Percentiles rank a stretch among this genome's conserved stretches.
phyloP scores from a whole-genome alignment of 2,329 filamentous ascomycete species.

The Dothistroma septosporum region DNA sequence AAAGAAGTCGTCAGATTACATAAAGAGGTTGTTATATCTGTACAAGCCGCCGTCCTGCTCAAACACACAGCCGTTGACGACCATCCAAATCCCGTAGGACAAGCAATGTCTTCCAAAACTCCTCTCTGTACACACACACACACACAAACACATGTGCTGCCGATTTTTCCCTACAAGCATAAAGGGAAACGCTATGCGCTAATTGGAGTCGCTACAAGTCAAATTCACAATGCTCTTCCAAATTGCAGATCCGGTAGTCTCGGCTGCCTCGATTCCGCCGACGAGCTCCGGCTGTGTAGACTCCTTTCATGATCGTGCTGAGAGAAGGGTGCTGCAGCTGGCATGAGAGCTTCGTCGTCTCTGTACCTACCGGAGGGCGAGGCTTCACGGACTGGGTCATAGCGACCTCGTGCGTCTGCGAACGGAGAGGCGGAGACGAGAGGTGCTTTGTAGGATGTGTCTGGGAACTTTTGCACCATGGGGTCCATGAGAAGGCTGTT shows the following conservation, averaged over 20 bases:
- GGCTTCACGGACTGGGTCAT: constrained; percentile 33
- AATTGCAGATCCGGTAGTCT: constrained; percentile 30
- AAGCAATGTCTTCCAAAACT: neutral
- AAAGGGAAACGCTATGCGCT: neutral
- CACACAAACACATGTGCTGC: no score
- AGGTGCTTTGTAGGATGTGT: constrained; percentile 30
- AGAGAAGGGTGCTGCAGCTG: constrained; percentile 25
- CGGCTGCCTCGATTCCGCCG: constrained; percentile 22
- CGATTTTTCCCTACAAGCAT: neutral
- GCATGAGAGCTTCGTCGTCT: constrained; percentile 30
- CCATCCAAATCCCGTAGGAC: neutral
- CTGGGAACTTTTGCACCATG: constrained; percentile 29
- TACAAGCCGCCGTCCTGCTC: neutral
- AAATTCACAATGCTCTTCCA: constrained; percentile 14
- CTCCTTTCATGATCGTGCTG: constrained; percentile 8
- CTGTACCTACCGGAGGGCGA: constrained; percentile 9
- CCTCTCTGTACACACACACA: neutral
- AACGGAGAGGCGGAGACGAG: constrained; percentile 30
- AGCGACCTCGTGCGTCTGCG: constrained; percentile 30
- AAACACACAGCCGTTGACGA: neutral
- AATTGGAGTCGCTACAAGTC: neutral
- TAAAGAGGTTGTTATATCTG: neutral
- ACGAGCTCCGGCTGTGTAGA: neutral
- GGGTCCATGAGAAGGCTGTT: constrained; percentile 77
- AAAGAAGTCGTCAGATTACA: neutral